Percentiles rank a stretch among this genome's conserved stretches.
phyloP scores from a whole-genome alignment of 2,329 filamentous ascomycete species.

The Xylariales sp. region DNA sequence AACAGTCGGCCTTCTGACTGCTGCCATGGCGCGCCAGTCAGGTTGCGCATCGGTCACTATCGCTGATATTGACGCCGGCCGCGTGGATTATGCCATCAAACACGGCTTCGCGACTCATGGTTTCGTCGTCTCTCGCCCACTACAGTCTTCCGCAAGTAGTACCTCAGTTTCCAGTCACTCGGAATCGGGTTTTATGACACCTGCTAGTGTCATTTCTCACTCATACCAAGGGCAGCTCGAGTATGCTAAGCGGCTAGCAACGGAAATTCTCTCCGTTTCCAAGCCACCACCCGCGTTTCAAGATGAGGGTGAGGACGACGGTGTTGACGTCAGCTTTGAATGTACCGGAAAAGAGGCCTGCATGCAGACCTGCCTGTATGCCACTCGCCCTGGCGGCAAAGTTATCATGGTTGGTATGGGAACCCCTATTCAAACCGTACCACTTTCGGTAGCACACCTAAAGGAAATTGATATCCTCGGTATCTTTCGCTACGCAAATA shows the following conservation, averaged over 20 bases:
- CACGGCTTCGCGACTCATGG: slow-evolving; percentile 71
- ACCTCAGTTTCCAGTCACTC: slow-evolving; percentile 57
- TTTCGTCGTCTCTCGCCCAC: slow-evolving; percentile 61
- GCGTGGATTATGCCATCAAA: slow-evolving; percentile 69
- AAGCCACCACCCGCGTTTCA: slow-evolving; percentile 48
- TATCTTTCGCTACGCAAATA: slow-evolving; percentile 82
- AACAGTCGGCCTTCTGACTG: slow-evolving; percentile 71
- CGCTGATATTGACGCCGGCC: slow-evolving; percentile 69
- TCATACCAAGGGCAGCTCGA: slow-evolving; percentile 62
- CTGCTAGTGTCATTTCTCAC: slow-evolving; percentile 58
- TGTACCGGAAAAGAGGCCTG: slow-evolving; percentile 81
- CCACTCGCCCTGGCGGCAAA: slow-evolving; percentile 75
- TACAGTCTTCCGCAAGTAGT: slow-evolving; percentile 57
- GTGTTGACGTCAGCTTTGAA: slow-evolving; percentile 78
- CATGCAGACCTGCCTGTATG: slow-evolving; percentile 80
- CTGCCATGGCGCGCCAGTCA: slow-evolving; percentile 70
- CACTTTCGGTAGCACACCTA: slow-evolving; percentile 76
- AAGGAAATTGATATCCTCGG: slow-evolving; percentile 81
- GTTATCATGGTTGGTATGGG: slow-evolving; percentile 85
- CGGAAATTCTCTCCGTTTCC: slow-evolving; percentile 60
- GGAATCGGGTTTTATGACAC: slow-evolving; percentile 56
- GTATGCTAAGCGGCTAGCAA: slow-evolving; percentile 61
- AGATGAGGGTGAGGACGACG: slow-evolving; percentile 68
- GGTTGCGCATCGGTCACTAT: slow-evolving; percentile 70
- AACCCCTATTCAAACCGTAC: slow-evolving; percentile 79